These are phyloP conservation scores for Phytophthora ohioensis DNA, from an alignment of 352 stramenopile species.

Conservation along the genomic window DNA sequence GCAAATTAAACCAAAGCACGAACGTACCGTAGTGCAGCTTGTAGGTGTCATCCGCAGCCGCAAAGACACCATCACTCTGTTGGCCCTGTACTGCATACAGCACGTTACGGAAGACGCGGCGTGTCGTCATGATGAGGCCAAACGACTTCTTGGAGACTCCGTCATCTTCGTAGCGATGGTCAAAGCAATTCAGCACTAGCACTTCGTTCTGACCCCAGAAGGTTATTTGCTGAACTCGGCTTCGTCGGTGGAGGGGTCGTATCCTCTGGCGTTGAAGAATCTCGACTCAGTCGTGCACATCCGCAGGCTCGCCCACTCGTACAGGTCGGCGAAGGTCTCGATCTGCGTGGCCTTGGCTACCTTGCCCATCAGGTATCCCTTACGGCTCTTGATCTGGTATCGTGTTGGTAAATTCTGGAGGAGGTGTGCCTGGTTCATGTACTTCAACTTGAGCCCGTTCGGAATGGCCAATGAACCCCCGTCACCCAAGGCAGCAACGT, in stretches of 20 bases:
- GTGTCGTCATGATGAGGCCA: constrained; percentile 11
- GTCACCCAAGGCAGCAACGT: neutral
- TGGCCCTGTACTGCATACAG: constrained; percentile 14
- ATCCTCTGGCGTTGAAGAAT: neutral
- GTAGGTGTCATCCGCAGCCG: constrained; percentile 20
- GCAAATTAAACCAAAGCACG: neutral
- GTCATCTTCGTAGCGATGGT: constrained; percentile 18
- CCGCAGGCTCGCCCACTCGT: too few relatives aligned
- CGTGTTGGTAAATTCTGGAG: too few relatives aligned
- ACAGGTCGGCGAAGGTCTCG: too few relatives aligned
- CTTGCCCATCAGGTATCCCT: too few relatives aligned
- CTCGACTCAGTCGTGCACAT: neutral
- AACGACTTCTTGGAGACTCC: constrained; percentile 2
- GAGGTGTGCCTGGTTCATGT: neutral
- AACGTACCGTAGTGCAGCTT: constrained; percentile 18
- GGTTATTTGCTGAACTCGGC: neutral
- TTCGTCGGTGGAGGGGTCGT: neutral
- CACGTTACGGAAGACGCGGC: constrained; percentile 9
- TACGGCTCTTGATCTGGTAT: too few relatives aligned
- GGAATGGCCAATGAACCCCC: neutral
- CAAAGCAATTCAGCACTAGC: constrained; percentile 23
- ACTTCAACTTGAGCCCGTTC: neutral
- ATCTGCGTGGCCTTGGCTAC: too few relatives aligned
- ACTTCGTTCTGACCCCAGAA: constrained; percentile 4
- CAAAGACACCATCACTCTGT: constrained; percentile 20